Conservation (phyloP, 768 basidiomycete genomes). For the Lentinula detonsa region DNA sequence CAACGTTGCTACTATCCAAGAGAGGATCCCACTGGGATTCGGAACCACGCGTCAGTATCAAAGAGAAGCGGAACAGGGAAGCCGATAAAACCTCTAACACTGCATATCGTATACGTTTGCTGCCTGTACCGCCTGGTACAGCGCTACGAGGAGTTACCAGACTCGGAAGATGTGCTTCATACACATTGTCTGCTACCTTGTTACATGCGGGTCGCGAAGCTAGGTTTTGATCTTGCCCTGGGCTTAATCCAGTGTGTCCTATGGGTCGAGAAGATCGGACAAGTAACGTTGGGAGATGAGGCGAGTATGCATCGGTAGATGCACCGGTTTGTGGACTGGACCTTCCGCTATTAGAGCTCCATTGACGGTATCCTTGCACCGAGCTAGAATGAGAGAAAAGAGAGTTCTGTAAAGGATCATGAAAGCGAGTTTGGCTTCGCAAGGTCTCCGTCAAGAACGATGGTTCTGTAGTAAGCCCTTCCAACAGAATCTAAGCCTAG, state of each 20-base stretch:
- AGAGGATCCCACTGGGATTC: conserved; percentile 72
- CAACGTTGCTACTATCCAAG: conserved; percentile 86
- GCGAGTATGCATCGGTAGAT: conserved; percentile 16
- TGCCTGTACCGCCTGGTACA: conserved; percentile 51
- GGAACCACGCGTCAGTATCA: conserved; percentile 6
- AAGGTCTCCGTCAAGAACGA: conserved; percentile 84
- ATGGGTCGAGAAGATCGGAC: conserved; percentile 73
- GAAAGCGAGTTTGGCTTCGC: conserved; percentile 78
- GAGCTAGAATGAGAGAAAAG: conserved; percentile 77
- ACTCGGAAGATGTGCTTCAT: conserved; percentile 69
- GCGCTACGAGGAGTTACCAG: conserved; percentile 73
- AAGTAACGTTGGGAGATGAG: conserved; percentile 33
- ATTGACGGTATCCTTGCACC: conserved; percentile 73
- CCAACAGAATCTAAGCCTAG: not conserved
- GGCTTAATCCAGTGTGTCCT: conserved; percentile 34
- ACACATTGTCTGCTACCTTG: conserved; percentile 55
- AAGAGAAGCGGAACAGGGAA: not conserved
- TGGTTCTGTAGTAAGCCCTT: conserved; percentile 79
- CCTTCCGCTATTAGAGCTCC: conserved; percentile 59
- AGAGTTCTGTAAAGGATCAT: conserved; percentile 75
- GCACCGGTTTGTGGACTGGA: conserved; percentile 35
- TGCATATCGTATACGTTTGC: conserved; percentile 79
- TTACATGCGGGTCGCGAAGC: conserved; percentile 27
- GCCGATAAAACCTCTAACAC: conserved; percentile 61
- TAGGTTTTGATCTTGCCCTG: conserved; percentile 18